Base-by-base conservation (phyloP, 1,139 yeast species). In the Pichiaceae sp. region DNA sequence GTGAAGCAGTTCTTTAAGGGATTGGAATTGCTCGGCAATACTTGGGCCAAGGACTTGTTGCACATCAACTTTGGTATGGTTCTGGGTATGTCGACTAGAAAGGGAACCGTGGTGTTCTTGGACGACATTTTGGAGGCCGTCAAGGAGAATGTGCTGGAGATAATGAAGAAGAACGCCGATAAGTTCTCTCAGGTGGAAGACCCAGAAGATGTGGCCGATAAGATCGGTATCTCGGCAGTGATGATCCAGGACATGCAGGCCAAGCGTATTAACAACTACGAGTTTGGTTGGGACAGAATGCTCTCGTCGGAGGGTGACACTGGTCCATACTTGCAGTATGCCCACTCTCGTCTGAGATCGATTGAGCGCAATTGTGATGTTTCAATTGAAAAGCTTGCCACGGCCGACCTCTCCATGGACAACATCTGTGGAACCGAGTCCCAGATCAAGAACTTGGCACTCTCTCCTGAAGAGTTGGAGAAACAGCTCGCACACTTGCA, bases 231-330 rank as follows among this genome's bases (percentile, higher is more conserved):
- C 42, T 83, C 96, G 31, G 97, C 98, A 11, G 95, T 93, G 42
- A 89, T 93, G 96, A 84, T 93, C 56, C 98, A 93, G 69, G 99
- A 93, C 63, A 87, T 91, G 96, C 95, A 86, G 66, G 82, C 96
- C 44, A 93, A 93, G 70, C 83, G 98, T 65, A 76, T 89, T 63
- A 87, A 91, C 70, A 89, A 91, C 66, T 93, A 93, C 66, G 87
- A 81, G 53, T 93, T 93, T 66, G 85, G 87, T 64, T 91, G 98
- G 99, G 89, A 84, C 54, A 84, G 99, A 70, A 91, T 91, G 97
- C 73, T 85, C 36, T 86, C 96, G 5, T 89, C 93, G 50, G 99
- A 91, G 70, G 99, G 99, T 64, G 99, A 91, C 63, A 91, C 99
- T 43, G 99, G 99, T 58, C 98, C 99, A 44, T 91, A 93, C 67